Base-by-base conservation (phyloP, 148 eudicot species). In the Chenopodium quinoa region DNA sequence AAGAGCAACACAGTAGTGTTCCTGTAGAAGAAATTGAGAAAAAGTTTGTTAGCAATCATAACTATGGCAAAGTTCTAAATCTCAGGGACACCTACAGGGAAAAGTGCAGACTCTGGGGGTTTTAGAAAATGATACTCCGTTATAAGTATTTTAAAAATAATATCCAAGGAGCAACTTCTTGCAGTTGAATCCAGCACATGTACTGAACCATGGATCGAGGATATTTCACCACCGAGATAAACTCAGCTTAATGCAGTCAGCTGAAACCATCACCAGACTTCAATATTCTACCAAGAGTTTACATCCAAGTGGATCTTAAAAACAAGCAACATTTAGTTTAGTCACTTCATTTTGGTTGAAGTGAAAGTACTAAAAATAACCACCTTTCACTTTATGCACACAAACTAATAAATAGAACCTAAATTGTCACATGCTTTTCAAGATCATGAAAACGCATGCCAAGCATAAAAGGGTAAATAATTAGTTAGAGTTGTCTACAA, bases 1-100 rank as follows among this genome's bases (percentile, higher is more conserved):
- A 85, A 82, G 88, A 78, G 95, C 88, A 79, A 94, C 98, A 77
- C 98, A 95, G 67, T 93, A 95, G 86, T 95, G 97, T 84, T 95
- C 98, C 96, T 92, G 98, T 73, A 89, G 80, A 52, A 47, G 71
- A 46, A 68, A 46, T 14, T 19, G 60, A 46, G 9, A 63, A 14
- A 64, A 7, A 78, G 32, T 20, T 63, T 11, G 63, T 37, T 62
- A 54, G 14, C 60, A 50, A 4, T 23, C 56, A 69, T 31, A 63
- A n/a, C 66, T 37, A 40, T 40, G 44, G 46, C 14, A 47, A 63
- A 46, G 31, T 16, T 10, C 76, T 32, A 4, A 34, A 40, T 0
- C 4, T 58, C 4, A 66, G 37, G 37, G 7, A 27, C 70, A 14
- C 6, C 75, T n/a, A 44, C 56, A 44, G 7, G 22, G 8, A 4